Base-by-base conservation (phyloP, 2,329 filamentous ascomycete genomes). In the Coniella lustricola region DNA sequence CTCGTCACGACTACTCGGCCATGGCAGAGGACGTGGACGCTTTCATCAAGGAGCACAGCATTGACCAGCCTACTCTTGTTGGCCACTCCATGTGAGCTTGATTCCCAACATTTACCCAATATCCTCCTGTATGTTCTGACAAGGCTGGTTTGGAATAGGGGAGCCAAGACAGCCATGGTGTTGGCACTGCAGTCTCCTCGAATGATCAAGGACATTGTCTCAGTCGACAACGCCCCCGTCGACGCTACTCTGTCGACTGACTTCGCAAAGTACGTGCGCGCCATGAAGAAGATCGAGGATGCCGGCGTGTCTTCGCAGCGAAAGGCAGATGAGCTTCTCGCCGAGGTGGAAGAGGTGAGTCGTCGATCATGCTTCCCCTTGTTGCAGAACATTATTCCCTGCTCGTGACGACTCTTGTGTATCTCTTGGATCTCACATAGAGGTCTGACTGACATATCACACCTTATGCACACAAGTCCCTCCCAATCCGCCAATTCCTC, bases 141-240 rank as follows among this genome's bases (percentile, higher is more conserved):
- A 29, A 29, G 9, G 13, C 8, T n/a, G 34, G 13, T n/a, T n/a
- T n/a, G 44, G 4, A 9, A 20, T 50, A 86, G 82, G 84, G 91
- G 93, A 54, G 91, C 91, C 40, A 97, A 97, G 72, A 83, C 85
- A 2, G 89, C 88, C 58, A 96, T 97, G 91, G 75, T 85, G 0
- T 72, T 96, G 50, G 89, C 89, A 3, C 77, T 97, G 32, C 73
- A 77, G 37, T 75, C 80, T 1, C 87, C 88, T 0, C 70, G 79
- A 5, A 69, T 82, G 3, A 75, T 95, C 50, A 73, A 76, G 14
- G 80, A 84, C 57, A 71, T 97, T 44, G 77, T 96, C 22, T 77
- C 89, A 2, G 90, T 97, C 12, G 91, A 97, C 70, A 97, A 97
- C 62, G 89, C 90, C 3, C 91, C 91, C 2, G 76, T 95, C 8